These are phyloP conservation scores for Poa pratensis DNA, from an alignment of 176 grass and related monocot genomes.

Conservation along the genomic window DNA sequence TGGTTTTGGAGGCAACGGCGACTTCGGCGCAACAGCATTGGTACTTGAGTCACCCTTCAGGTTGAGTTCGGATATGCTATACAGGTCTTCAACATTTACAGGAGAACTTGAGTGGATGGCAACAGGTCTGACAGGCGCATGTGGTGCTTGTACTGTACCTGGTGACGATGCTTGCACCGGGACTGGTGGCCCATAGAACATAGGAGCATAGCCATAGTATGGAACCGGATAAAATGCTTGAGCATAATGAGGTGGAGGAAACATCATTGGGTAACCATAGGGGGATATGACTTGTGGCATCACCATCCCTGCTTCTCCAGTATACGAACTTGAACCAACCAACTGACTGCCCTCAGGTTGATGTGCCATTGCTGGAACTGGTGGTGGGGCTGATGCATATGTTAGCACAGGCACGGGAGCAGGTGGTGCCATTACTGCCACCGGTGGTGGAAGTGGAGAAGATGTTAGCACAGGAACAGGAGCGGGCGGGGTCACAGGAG, in stretches of 20 bases:
- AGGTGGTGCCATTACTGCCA: constrained; percentile 24
- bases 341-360: constrained; percentile 34
- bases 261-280: constrained; percentile 53
- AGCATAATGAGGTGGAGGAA: constrained; percentile 45
- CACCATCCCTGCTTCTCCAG: constrained; percentile 31
- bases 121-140: constrained; percentile 58
- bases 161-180: not conserved
- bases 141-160: constrained; percentile 40
- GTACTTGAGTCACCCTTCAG: constrained; percentile 46
- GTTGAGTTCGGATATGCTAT: constrained; percentile 58
- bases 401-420: constrained; percentile 23
- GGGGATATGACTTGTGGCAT: constrained; percentile 50
- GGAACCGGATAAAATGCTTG: constrained; percentile 43
- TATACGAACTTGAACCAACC: constrained; percentile 18
- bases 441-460: constrained; percentile 20
- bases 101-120: constrained; percentile 54
- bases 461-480: constrained; percentile 20
- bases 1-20: constrained; percentile 35
- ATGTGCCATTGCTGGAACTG: constrained; percentile 5
- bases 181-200: constrained; percentile 35
- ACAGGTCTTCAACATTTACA: constrained; percentile 51
- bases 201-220: constrained; percentile 46
- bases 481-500: not conserved
- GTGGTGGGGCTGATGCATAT: constrained; percentile 14
- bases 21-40: constrained; percentile 14